Percentiles rank a stretch among this genome's conserved stretches.
These are phyloP conservation scores for Verticillium zaregamsianum DNA, from an alignment of 2,329 filamentous ascomycete genomes.

Conservation along the genomic window DNA sequence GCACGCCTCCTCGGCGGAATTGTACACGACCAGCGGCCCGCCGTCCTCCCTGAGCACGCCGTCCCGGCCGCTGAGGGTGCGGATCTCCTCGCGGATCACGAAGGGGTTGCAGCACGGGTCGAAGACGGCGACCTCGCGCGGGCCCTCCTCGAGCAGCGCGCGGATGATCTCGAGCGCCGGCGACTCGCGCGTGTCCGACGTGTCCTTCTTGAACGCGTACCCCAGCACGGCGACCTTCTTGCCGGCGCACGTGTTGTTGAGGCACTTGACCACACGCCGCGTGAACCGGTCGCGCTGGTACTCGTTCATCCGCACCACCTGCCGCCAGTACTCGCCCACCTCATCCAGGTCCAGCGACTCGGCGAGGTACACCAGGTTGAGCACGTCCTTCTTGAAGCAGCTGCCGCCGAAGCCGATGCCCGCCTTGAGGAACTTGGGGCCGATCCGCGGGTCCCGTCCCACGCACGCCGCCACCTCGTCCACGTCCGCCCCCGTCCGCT, in stretches of 20 bases:
- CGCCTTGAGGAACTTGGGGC: conserved; percentile 67
- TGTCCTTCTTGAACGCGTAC: conserved; percentile 78
- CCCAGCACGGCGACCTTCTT: conserved; percentile 72
- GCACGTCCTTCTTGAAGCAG: conserved; percentile 78
- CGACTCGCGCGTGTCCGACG: conserved; percentile 68
- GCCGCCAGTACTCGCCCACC: conserved; percentile 70
- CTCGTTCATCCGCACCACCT: conserved; percentile 72
- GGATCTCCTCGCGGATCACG: conserved; percentile 46
- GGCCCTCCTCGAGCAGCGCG: conserved; percentile 60
- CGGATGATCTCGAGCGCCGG: conserved; percentile 65
- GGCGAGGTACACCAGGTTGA: conserved; percentile 71
- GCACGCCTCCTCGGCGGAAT: conserved; percentile 44
- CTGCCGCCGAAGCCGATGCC: conserved; percentile 75
- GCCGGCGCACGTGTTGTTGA: conserved; percentile 64
- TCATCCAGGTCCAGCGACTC: conserved; percentile 65
- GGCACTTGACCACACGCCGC: conserved; percentile 57
- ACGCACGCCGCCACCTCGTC: conserved; percentile 64
- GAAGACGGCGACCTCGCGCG: conserved; percentile 61
- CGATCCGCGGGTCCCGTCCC: conserved; percentile 68
- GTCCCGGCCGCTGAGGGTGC: conserved; percentile 31
- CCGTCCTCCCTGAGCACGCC: conserved; percentile 28
- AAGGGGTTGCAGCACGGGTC: conserved; percentile 58
- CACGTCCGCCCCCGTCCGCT: conserved; percentile 69
- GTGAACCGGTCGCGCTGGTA: conserved; percentile 67
- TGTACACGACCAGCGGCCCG: conserved; percentile 42